phyloP scores from a whole-genome alignment of 23 red algal species.

The Gracilaria vermiculophylla region DNA sequence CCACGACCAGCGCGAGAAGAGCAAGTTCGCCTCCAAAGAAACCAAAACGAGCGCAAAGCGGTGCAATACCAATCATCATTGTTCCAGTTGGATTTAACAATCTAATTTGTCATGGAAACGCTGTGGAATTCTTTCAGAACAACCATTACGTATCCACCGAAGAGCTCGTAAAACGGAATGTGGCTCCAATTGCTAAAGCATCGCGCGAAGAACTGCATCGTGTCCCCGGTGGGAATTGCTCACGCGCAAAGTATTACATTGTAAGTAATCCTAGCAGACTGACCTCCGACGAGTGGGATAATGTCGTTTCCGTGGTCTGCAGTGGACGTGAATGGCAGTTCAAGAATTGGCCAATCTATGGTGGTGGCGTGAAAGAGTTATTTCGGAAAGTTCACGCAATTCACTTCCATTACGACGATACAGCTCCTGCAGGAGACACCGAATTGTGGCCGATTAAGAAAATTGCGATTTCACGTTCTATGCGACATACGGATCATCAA shows the following conservation, averaged over 20 bases:
- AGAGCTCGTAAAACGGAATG: constrained; percentile 51
- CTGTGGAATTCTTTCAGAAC: constrained; percentile 65
- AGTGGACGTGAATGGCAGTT: constrained; percentile 95
- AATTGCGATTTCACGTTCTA: constrained; percentile 53
- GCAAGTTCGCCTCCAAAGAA: constrained; percentile 6
- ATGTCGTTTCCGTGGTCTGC: constrained; percentile 79
- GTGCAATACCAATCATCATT: constrained; percentile 77
- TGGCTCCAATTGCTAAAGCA: not conserved
- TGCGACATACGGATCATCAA: constrained; percentile 75
- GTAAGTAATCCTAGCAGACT: constrained; percentile 75
- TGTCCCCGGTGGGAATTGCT: constrained; percentile 48
- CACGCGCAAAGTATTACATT: constrained; percentile 67
- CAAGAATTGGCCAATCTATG: constrained; percentile 80
- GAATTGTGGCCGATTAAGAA: constrained; percentile 77
- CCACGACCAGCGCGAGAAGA: not conserved
- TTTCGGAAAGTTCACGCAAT: constrained; percentile 73
- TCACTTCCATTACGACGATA: constrained; percentile 93
- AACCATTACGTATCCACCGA: constrained; percentile 55
- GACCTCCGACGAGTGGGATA: constrained; percentile 74
- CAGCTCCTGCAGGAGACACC: constrained; percentile 31
- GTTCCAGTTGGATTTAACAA: constrained; percentile 64
- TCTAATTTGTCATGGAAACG: constrained; percentile 73
- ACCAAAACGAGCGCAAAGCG: not conserved
- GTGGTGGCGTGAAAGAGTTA: constrained; percentile 48
- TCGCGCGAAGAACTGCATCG: constrained; percentile 39